phyloP scores from a whole-genome alignment of 345 rosid species.

The Cardamine occulta region DNA sequence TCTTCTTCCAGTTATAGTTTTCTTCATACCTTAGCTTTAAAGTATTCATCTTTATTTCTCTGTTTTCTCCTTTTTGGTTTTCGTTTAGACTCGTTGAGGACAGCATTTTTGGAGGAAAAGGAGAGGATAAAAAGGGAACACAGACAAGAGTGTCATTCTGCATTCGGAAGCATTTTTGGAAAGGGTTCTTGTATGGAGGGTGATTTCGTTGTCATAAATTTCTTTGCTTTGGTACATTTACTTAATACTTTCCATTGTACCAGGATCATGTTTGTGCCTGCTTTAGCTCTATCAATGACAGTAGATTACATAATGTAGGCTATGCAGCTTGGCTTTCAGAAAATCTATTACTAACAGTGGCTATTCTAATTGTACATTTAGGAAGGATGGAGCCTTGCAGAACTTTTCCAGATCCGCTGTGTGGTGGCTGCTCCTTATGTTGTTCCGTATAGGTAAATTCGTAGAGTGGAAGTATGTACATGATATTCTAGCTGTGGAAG shows the following conservation, averaged over 20 bases:
- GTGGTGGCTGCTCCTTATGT: slow-evolving; percentile 90
- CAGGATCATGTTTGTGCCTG: slow-evolving; percentile 7
- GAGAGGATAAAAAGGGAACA: slow-evolving; percentile 52
- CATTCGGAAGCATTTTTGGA: slow-evolving; percentile 61
- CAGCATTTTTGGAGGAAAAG: slow-evolving; percentile 48
- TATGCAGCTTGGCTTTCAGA: background rate
- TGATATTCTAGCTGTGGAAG: slow-evolving; percentile 2
- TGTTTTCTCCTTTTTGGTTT: background rate
- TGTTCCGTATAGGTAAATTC: slow-evolving; percentile 80
- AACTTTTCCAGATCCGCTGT: slow-evolving; percentile 69
- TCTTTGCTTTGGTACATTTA: slow-evolving; percentile 79
- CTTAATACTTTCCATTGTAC: background rate
- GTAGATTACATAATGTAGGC: background rate
- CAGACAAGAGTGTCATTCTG: slow-evolving; percentile 66
- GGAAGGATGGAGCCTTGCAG: slow-evolving; percentile 99
- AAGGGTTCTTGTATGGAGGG: slow-evolving; percentile 50
- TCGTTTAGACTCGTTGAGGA: slow-evolving; percentile 44
- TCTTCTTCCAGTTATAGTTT: background rate
- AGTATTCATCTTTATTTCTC: background rate
- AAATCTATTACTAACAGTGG: background rate
- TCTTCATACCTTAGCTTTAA: background rate
- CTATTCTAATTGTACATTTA: slow-evolving; percentile 35
- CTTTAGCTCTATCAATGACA: slow-evolving; percentile 15
- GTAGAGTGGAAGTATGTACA: slow-evolving; percentile 6
- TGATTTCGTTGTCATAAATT: slow-evolving; percentile 77